phyloP scores from a whole-genome alignment of 1,139 yeast genomes.

The Pichia sp. region DNA sequence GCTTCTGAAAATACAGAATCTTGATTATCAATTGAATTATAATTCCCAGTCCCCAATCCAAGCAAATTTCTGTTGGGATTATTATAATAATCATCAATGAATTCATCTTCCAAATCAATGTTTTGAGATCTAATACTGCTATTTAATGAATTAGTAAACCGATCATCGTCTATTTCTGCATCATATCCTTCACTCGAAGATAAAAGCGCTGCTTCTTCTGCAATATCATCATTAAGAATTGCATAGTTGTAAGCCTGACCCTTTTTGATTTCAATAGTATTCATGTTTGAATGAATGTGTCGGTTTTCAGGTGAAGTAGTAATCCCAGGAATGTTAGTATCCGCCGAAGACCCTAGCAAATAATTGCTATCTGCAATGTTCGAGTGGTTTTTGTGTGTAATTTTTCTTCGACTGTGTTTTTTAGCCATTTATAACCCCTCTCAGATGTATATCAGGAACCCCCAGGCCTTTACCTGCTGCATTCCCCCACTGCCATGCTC shows the following conservation, averaged over 20 bases:
- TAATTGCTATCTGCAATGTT: neutral
- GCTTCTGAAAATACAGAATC: slow-evolving; percentile 11
- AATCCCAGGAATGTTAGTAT: slow-evolving; percentile 1
- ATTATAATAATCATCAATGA: neutral
- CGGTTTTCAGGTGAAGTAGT: neutral
- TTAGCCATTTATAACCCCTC: slow-evolving; percentile 4
- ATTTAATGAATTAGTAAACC: neutral
- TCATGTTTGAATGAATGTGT: neutral
- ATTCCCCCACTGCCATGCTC: too few species aligned
- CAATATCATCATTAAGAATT: slow-evolving; percentile 15
- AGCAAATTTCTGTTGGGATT: neutral
- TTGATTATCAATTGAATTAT: slow-evolving; percentile 4
- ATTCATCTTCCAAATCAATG: neutral
- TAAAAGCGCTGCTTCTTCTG: slow-evolving; percentile 21
- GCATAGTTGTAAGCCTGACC: slow-evolving; percentile 13
- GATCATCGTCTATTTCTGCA: slow-evolving; percentile 14
- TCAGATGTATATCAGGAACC: too few species aligned
- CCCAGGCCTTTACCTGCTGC: too few species aligned
- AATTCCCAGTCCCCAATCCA: neutral
- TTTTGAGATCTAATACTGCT: slow-evolving; percentile 1
- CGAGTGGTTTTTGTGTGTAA: neutral
- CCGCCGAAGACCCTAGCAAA: slow-evolving; percentile 16
- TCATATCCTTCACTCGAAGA: slow-evolving; percentile 18
- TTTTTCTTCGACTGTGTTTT: slow-evolving; percentile 2
- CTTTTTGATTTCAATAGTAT: slow-evolving; percentile 2